Conservation (phyloP, 1,139 yeast genomes). For the Pneumocystis carinii region DNA sequence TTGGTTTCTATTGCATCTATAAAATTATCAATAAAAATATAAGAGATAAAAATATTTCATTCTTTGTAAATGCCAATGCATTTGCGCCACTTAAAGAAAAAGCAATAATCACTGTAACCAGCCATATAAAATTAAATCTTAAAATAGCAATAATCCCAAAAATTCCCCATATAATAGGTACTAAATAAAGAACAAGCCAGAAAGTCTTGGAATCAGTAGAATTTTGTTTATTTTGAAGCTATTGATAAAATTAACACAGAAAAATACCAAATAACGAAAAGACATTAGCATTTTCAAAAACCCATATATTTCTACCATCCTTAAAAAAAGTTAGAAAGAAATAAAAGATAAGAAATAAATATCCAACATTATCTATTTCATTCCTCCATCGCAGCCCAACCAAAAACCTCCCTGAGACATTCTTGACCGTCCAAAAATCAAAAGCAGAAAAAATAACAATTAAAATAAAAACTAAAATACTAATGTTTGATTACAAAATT, state of each 20-base stretch:
- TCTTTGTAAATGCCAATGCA: conserved; percentile 12
- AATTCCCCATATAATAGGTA: conserved; percentile 62
- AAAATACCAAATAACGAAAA: conserved; percentile 3
- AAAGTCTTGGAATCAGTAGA: conserved; percentile 83
- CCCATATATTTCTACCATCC: conserved; percentile 67
- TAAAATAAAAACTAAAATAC: conserved; percentile 60
- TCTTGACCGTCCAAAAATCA: conserved; percentile 89
- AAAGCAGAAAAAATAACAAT: conserved; percentile 64
- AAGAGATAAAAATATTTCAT: not conserved
- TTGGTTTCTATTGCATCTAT: not conserved
- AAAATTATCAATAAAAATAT: not conserved
- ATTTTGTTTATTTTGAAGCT: conserved; percentile 62
- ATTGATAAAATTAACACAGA: not conserved
- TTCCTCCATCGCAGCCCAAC: conserved; percentile 84
- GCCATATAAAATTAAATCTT: conserved; percentile 62
- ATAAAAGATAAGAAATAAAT: not conserved
- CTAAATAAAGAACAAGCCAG: conserved; percentile 63
- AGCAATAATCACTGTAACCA: conserved; percentile 25
- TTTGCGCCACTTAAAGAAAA: conserved; percentile 8
- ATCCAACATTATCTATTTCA: conserved; percentile 26
- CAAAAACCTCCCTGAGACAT: conserved; percentile 72
- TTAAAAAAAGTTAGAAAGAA: conserved; percentile 15
- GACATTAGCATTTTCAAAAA: conserved; percentile 66
- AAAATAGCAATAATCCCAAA: conserved; percentile 64
- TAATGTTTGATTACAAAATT: conserved; percentile 7